phyloP scores from a whole-genome alignment of 2,329 filamentous ascomycete species.

The Scedosporium aurantiacum region DNA sequence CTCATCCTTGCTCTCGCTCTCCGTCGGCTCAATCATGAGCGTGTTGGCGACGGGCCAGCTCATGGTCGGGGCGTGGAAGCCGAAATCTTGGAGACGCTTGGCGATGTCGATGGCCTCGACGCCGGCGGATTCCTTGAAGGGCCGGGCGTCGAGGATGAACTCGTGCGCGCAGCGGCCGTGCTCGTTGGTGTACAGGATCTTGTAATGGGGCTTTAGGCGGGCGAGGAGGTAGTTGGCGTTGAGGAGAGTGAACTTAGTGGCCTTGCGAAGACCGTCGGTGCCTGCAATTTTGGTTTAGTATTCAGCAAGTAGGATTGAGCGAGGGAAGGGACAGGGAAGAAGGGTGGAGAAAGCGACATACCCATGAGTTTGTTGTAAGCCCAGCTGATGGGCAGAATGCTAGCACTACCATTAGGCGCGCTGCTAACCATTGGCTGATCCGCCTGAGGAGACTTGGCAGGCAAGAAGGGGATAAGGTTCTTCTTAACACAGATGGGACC shows the following conservation, averaged over 20 bases:
- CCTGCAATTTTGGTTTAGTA: conserved; percentile 18
- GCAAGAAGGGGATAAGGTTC: conserved; percentile 67
- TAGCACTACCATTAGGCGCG: conserved; percentile 77
- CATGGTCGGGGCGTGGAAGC: conserved; percentile 96
- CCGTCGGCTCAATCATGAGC: conserved; percentile 95
- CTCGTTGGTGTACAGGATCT: conserved; percentile 86
- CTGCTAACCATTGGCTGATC: conserved; percentile 57
- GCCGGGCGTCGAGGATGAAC: conserved; percentile 84
- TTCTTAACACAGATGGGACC: conserved; percentile 86
- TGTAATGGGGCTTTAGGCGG: conserved; percentile 74
- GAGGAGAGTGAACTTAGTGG: conserved; percentile 84
- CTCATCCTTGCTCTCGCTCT: conserved; percentile 85
- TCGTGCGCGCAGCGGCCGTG: conserved; percentile 88
- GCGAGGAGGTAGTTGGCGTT: conserved; percentile 96
- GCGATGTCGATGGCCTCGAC: conserved; percentile 91
- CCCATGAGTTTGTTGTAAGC: conserved; percentile 95
- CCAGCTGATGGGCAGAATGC: conserved; percentile 90
- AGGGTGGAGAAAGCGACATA: conserved; percentile 15
- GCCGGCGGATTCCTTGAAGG: conserved; percentile 71
- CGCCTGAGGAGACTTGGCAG: conserved; percentile 32
- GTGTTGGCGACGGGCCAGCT: conserved; percentile 92
- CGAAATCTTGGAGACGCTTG: conserved; percentile 93
- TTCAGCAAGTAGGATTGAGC: conserved; percentile 8
- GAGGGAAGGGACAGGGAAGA: background rate
- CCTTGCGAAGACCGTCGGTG: conserved; percentile 68